phyloP scores from a whole-genome alignment of 2,329 filamentous ascomycete genomes.

The Boeremia exigua region DNA sequence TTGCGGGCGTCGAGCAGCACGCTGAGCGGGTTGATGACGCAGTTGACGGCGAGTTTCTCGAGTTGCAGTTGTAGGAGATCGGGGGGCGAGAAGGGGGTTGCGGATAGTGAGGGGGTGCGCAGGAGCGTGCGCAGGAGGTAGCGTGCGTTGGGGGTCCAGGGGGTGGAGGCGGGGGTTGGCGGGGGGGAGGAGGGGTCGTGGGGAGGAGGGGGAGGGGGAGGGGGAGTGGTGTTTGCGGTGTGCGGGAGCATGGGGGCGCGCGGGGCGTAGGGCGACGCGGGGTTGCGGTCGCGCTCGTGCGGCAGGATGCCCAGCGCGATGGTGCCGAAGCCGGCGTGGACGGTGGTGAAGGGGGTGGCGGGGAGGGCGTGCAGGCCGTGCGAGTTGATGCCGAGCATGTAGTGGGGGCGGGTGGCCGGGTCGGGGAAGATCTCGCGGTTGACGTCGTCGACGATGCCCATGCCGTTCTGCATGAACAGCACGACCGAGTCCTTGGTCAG shows the following conservation, averaged over 20 bases:
- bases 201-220: slow-evolving; percentile 17
- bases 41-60: slow-evolving; percentile 76
- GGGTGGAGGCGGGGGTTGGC: slow-evolving; percentile 26
- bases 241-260: slow-evolving; percentile 14
- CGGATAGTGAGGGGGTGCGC: slow-evolving; percentile 66
- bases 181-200: slow-evolving; percentile 22
- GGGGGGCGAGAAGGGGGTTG: slow-evolving; percentile 62
- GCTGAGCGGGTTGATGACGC: slow-evolving; percentile 81
- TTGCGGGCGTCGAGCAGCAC: slow-evolving; percentile 80
- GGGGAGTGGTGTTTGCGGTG: slow-evolving; percentile 3
- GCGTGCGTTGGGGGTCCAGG: slow-evolving; percentile 54
- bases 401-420: slow-evolving; percentile 69
- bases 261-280: slow-evolving; percentile 33
- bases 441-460: slow-evolving; percentile 82
- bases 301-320: slow-evolving; percentile 62
- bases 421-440: slow-evolving; percentile 74
- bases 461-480: slow-evolving; percentile 78
- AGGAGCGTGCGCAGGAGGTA: slow-evolving; percentile 71
- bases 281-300: slow-evolving; percentile 41
- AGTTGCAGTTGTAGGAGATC: slow-evolving; percentile 76
- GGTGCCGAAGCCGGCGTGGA: slow-evolving; percentile 65
- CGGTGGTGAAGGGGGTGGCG: slow-evolving; percentile 57
- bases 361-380: slow-evolving; percentile 60
- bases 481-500: slow-evolving; percentile 74
- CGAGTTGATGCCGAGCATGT: slow-evolving; percentile 72